phyloP scores from a whole-genome alignment of 2,329 filamentous ascomycete species.

The Paracamarosporium sp. region DNA sequence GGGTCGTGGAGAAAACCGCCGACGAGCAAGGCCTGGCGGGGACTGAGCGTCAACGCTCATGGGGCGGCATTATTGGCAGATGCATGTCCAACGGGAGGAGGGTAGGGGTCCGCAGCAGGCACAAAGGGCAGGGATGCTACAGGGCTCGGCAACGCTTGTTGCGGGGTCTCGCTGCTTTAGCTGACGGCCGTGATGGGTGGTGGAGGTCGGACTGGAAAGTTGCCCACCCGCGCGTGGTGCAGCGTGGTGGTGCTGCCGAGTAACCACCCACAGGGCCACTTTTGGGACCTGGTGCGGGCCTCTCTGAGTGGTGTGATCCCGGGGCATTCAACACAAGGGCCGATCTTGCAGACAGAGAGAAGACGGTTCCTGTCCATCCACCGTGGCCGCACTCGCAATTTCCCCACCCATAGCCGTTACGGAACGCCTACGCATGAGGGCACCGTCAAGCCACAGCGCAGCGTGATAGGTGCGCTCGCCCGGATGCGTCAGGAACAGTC shows the following conservation, averaged over 20 bases:
- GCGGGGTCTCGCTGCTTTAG: slow-evolving; percentile 44
- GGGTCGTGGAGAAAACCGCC: slow-evolving; percentile 48
- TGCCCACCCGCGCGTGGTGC: slow-evolving; percentile 32
- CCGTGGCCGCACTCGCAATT: slow-evolving; percentile 22
- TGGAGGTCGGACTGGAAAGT: slow-evolving; percentile 26
- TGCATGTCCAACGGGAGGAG: slow-evolving; percentile 45
- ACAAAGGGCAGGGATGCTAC: slow-evolving; percentile 35
- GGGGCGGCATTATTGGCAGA: slow-evolving; percentile 46
- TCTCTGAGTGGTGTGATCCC: background rate
- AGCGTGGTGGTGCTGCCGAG: slow-evolving; percentile 35
- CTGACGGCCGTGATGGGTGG: slow-evolving; percentile 11
- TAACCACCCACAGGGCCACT: slow-evolving; percentile 14
- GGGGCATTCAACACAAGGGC: background rate
- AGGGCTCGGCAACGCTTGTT: slow-evolving; percentile 53
- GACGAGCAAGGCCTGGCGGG: slow-evolving; percentile 49
- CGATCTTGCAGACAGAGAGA: background rate
- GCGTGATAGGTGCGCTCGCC: slow-evolving; percentile 27
- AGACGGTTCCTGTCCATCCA: background rate
- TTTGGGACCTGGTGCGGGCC: background rate
- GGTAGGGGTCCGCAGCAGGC: slow-evolving; percentile 40
- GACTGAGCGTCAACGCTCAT: slow-evolving; percentile 42
- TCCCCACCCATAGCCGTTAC: slow-evolving; percentile 33
- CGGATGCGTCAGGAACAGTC: slow-evolving; percentile 52
- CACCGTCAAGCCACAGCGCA: slow-evolving; percentile 22
- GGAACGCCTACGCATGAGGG: slow-evolving; percentile 40